Evolutionary conservation across 352 stramenopile genomes (phyloP).

Genomic region (Blastocystis sp.): DNA sequence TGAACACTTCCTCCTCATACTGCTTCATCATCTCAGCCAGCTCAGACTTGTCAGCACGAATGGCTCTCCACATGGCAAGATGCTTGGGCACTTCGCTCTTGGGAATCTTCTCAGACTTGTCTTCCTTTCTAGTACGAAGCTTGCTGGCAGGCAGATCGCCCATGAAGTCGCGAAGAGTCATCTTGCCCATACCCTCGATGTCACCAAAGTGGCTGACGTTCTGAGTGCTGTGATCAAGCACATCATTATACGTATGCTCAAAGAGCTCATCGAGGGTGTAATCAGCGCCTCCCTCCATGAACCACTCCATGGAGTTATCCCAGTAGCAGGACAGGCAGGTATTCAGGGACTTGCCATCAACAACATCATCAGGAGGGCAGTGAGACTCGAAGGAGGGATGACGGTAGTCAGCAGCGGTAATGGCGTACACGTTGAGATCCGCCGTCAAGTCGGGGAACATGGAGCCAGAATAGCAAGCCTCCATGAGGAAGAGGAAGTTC

Average conservation of each 20-base stretch:
- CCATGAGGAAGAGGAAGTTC: constrained; percentile 71
- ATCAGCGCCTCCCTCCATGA: neutral
- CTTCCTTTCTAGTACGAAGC: neutral
- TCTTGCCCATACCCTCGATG: neutral
- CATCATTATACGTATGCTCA: constrained; percentile 41
- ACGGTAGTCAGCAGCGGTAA: constrained; percentile 75
- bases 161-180: constrained; percentile 23
- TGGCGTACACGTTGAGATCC: constrained; percentile 69
- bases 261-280: constrained; percentile 33
- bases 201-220: constrained; percentile 49
- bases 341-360: too few relatives aligned
- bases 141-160: constrained; percentile 12
- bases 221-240: constrained; percentile 31
- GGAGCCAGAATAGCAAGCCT: constrained; percentile 84
- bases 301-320: too few relatives aligned
- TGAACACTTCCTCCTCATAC: too few relatives aligned
- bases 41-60: too few relatives aligned
- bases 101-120: neutral
- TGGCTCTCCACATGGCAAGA: too few relatives aligned
- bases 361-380: neutral
- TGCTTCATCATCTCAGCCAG: too few relatives aligned
- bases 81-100: too few relatives aligned
- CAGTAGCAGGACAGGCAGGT: too few relatives aligned
- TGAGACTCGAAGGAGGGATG: too few relatives aligned
- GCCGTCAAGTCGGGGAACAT: constrained; percentile 82